Percentiles rank a stretch among this genome's conserved stretches.
phyloP scores from a whole-genome alignment of 352 stramenopile genomes.

The Globisporangium mamillatum region DNA sequence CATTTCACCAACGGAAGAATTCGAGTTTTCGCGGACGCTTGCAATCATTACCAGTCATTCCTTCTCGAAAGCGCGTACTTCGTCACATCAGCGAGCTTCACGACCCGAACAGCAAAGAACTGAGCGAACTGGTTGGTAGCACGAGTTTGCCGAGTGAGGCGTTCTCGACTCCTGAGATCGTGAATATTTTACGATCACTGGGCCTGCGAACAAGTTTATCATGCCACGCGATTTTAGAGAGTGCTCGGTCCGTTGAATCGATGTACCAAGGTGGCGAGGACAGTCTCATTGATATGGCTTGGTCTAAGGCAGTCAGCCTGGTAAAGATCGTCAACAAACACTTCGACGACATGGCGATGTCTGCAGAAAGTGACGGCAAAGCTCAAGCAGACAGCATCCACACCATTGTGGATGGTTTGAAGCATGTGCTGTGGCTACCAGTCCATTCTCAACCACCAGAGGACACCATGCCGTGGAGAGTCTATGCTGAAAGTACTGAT shows the following conservation, averaged over 20 bases:
- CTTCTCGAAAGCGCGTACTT: slow-evolving; percentile 51
- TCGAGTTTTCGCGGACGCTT: slow-evolving; percentile 46
- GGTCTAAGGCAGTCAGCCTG: slow-evolving; percentile 48
- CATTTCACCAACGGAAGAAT: slow-evolving; percentile 57
- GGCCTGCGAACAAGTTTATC: slow-evolving; percentile 60
- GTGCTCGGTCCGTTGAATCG: slow-evolving; percentile 53
- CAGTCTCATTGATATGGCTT: slow-evolving; percentile 23
- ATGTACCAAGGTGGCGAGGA: slow-evolving; percentile 32
- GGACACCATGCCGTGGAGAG: slow-evolving; percentile 62
- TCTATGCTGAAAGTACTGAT: neutral
- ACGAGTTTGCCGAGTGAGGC: slow-evolving; percentile 53
- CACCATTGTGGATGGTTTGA: slow-evolving; percentile 32
- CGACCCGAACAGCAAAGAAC: slow-evolving; percentile 62
- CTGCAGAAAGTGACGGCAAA: slow-evolving; percentile 11
- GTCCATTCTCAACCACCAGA: slow-evolving; percentile 28
- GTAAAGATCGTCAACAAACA: slow-evolving; percentile 72
- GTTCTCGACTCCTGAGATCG: slow-evolving; percentile 44
- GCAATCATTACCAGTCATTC: slow-evolving; percentile 39
- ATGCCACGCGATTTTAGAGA: slow-evolving; percentile 70
- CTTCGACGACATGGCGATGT: slow-evolving; percentile 58
- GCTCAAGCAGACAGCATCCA: slow-evolving; percentile 18
- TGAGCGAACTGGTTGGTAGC: slow-evolving; percentile 61
- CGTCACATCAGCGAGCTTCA: slow-evolving; percentile 56
- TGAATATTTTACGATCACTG: slow-evolving; percentile 52
- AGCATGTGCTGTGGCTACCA: slow-evolving; percentile 41